A percentile compares a stretch with the other conserved stretches of the same genome.
Conservation (phyloP, 2,329 filamentous ascomycete species). For the Aspergillus sp. region DNA sequence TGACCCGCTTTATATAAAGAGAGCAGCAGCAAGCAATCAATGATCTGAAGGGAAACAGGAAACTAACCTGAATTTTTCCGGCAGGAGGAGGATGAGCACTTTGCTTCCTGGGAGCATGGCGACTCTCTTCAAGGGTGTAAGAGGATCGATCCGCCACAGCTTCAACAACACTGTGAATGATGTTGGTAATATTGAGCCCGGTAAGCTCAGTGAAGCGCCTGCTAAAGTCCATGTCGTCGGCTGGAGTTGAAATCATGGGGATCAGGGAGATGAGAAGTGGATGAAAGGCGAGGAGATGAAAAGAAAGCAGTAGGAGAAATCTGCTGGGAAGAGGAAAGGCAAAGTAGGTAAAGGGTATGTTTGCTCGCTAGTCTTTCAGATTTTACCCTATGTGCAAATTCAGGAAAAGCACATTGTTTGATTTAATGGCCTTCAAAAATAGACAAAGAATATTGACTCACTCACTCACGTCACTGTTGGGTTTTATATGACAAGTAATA, state of each 20-base stretch:
- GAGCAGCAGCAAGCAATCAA: neutral
- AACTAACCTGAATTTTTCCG: constrained; percentile 51
- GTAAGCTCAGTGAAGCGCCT: constrained; percentile 13
- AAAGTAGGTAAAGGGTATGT: neutral
- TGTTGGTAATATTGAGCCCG: constrained; percentile 13
- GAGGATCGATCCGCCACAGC: constrained; percentile 16
- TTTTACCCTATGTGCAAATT: neutral
- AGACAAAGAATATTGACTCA: neutral
- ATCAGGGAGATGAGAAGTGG: neutral
- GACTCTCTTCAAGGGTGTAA: constrained; percentile 22
- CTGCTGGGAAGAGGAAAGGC: neutral
- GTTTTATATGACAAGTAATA: neutral
- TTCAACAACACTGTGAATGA: constrained; percentile 23
- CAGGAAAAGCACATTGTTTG: neutral
- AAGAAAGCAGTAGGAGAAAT: neutral
- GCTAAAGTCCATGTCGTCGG: constrained; percentile 11
- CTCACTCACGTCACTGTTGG: neutral
- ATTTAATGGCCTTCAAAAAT: neutral
- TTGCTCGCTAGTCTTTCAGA: neutral
- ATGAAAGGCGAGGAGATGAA: neutral
- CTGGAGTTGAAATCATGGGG: neutral
- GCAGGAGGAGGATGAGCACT: constrained; percentile 36
- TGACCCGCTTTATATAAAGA: neutral
- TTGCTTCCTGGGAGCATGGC: constrained; percentile 46
- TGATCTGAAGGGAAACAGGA: neutral